Conservation (phyloP, 1,284 basidiomycete species). For the Puccinia brachypodii region DNA sequence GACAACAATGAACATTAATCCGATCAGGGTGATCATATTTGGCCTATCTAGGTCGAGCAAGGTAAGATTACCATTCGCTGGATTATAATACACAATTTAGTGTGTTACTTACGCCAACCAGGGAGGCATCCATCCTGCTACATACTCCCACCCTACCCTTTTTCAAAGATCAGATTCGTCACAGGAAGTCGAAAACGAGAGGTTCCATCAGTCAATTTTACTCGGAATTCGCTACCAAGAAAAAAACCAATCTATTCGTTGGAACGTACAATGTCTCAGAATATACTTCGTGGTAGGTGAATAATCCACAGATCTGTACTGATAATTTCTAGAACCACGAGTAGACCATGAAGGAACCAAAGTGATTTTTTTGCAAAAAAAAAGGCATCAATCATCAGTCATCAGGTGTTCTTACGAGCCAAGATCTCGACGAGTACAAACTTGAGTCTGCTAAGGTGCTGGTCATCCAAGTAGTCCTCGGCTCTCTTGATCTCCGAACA, state of each 20-base stretch:
- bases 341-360: neutral
- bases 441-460: slow-evolving; percentile 25
- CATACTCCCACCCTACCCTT: slow-evolving; percentile 44
- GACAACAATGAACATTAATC: slow-evolving; percentile 38
- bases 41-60: neutral
- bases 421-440: neutral
- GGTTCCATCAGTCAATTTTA: slow-evolving; percentile 3
- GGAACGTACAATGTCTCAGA: slow-evolving; percentile 33
- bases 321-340: slow-evolving; percentile 17
- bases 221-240: neutral
- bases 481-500: slow-evolving; percentile 8
- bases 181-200: neutral
- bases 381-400: neutral
- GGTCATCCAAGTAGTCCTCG: slow-evolving; percentile 33
- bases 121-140: slow-evolving; percentile 40
- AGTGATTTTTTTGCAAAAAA: neutral
- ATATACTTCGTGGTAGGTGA: slow-evolving; percentile 42
- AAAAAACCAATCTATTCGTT: neutral
- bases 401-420: neutral
- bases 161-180: slow-evolving; percentile 11
- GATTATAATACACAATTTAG: neutral
- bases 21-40: slow-evolving; percentile 45
- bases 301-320: slow-evolving; percentile 41
- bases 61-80: neutral
- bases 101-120: slow-evolving; percentile 33